phyloP scores from a whole-genome alignment of 805 yeast species.

The Saccharomyces mikatae region DNA sequence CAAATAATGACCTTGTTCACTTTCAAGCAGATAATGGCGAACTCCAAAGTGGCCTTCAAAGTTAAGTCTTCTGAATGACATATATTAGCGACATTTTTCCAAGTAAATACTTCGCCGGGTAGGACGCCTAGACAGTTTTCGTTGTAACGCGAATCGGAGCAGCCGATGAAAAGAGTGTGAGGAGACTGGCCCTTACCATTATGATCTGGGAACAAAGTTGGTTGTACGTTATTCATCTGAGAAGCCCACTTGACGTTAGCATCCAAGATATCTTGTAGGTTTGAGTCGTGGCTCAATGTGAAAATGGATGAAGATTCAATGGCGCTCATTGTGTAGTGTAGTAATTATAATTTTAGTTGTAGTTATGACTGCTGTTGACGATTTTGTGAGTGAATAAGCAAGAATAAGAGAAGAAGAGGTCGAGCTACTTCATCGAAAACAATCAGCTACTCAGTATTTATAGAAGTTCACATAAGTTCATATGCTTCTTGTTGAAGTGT shows the following conservation, averaged over 20 bases:
- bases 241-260: constrained; percentile 40
- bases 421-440: neutral
- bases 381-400: neutral
- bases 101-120: constrained; percentile 88
- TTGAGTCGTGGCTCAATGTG: constrained; percentile 23
- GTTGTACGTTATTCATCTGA: constrained; percentile 40
- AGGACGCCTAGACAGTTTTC: constrained; percentile 67
- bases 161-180: constrained; percentile 88
- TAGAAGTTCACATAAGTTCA: neutral
- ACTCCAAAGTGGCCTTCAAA: constrained; percentile 72
- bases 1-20: constrained; percentile 77
- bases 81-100: constrained; percentile 80
- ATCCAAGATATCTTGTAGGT: constrained; percentile 32
- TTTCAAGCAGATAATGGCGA: constrained; percentile 76
- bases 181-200: constrained; percentile 86
- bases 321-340: constrained; percentile 11
- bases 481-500: neutral
- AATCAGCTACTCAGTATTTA: neutral
- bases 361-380: neutral
- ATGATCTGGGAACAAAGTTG: constrained; percentile 44
- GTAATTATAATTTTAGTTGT: neutral
- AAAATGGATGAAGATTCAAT: constrained; percentile 10
- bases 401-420: neutral
- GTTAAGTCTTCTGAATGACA: constrained; percentile 62
- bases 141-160: constrained; percentile 86